Evolutionary conservation across 148 eudicot genomes (phyloP).

Genomic region (Talinum fruticosum): DNA sequence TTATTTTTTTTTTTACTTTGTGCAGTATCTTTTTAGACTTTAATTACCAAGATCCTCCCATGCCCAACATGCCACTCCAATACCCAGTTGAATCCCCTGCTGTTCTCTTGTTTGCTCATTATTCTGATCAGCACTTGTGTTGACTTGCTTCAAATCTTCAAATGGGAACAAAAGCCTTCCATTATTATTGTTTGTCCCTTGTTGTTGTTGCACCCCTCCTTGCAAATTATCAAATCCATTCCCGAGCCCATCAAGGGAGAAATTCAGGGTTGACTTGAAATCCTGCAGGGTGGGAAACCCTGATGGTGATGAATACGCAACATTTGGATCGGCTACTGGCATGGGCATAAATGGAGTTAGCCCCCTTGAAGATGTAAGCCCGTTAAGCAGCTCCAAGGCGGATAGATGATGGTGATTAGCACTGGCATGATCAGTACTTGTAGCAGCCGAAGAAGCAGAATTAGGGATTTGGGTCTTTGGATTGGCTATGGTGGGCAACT

Average conservation of each 20-base stretch:
- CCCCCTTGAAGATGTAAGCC: slow-evolving; percentile 58
- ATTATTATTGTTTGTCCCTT: slow-evolving; percentile 18
- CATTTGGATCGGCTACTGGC: slow-evolving; percentile 36
- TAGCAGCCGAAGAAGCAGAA: background rate
- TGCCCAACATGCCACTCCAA: slow-evolving; percentile 73
- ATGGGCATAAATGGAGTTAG: slow-evolving; percentile 55
- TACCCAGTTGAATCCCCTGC: slow-evolving; percentile 62
- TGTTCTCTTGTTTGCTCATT: slow-evolving; percentile 36
- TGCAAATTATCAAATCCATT: slow-evolving; percentile 40
- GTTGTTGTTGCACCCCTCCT: slow-evolving; percentile 19
- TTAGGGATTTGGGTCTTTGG: slow-evolving; percentile 20
- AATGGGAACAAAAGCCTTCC: slow-evolving; percentile 72
- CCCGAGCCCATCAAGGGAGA: slow-evolving; percentile 38
- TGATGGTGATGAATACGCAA: slow-evolving; percentile 46
- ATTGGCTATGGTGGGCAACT: slow-evolving; percentile 36
- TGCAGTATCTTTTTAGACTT: slow-evolving; percentile 18
- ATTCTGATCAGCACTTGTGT: slow-evolving; percentile 21
- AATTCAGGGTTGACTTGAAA: slow-evolving; percentile 49
- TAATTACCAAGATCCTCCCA: slow-evolving; percentile 54
- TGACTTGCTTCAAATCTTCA: slow-evolving; percentile 58
- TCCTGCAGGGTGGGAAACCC: slow-evolving; percentile 41
- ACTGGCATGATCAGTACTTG: background rate
- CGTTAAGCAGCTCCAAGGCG: slow-evolving; percentile 66
- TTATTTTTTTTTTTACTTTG: slow-evolving; percentile 13
- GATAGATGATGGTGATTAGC: slow-evolving; percentile 38